Conservation (phyloP, 2,329 filamentous ascomycete genomes). For the Didymosphaeria variabile region DNA sequence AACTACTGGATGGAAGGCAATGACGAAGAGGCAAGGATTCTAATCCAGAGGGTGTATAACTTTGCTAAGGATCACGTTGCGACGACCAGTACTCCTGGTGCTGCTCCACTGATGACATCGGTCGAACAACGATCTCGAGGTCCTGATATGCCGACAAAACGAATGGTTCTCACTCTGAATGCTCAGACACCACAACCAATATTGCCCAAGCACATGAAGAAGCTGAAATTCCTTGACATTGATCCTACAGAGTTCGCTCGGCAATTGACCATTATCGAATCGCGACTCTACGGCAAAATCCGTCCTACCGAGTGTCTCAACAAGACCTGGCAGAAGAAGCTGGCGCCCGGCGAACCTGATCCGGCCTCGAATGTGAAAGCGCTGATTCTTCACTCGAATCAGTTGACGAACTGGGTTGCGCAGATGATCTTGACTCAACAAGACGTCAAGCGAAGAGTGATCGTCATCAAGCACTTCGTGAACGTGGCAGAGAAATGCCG, state of each 20-base stretch:
- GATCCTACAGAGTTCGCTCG: conserved; percentile 96
- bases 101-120: conserved; percentile 81
- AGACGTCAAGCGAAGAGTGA: conserved; percentile 94
- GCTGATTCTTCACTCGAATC: conserved; percentile 95
- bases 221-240: conserved; percentile 97
- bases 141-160: conserved; percentile 85
- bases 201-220: conserved; percentile 99
- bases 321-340: conserved; percentile 99
- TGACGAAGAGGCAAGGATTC: conserved; percentile 80
- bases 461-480: conserved; percentile 98
- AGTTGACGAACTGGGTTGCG: conserved; percentile 98
- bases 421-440: conserved; percentile 97
- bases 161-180: conserved; percentile 85
- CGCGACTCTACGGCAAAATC: conserved; percentile 92
- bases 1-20: conserved; percentile 98
- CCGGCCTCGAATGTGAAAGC: conserved; percentile 95
- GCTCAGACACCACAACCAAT: conserved; percentile 86
- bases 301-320: conserved; percentile 95
- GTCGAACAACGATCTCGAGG: conserved; percentile 89
- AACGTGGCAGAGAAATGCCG: conserved; percentile 98
- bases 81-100: conserved; percentile 90
- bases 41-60: conserved; percentile 87
- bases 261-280: conserved; percentile 96
- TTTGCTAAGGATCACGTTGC: conserved; percentile 94
- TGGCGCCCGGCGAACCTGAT: conserved; percentile 80